phyloP scores from a whole-genome alignment of 345 rosid species.

The Gossypium anomalum region DNA sequence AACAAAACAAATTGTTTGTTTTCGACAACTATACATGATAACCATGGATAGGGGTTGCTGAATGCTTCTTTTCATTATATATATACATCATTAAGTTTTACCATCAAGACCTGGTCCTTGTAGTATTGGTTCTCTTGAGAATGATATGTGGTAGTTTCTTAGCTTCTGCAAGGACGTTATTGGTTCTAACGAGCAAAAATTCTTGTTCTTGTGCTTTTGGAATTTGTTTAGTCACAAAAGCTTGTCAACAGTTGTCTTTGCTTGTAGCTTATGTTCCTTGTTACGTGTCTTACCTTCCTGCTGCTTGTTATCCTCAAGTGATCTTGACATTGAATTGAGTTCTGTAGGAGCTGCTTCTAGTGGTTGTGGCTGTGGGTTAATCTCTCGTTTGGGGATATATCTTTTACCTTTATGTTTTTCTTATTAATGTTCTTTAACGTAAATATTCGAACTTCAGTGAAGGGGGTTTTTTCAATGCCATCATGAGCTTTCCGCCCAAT shows the following conservation, averaged over 20 bases:
- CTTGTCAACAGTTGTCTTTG: not conserved
- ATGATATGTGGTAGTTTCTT: not conserved
- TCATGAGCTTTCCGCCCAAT: conserved; percentile 85
- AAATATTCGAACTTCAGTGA: conserved; percentile 47
- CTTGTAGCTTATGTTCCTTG: not conserved
- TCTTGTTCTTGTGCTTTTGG: not conserved
- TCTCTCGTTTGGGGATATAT: not conserved
- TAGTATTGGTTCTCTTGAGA: not conserved
- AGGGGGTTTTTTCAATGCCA: conserved; percentile 94
- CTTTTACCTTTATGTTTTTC: not conserved
- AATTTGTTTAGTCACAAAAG: not conserved
- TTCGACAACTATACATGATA: not conserved
- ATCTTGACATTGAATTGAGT: not conserved
- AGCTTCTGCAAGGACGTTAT: not conserved
- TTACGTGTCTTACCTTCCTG: not conserved
- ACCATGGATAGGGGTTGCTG: not conserved
- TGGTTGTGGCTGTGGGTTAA: not conserved
- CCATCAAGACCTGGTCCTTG: no score
- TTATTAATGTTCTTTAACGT: conserved; percentile 5
- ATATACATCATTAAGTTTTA: not conserved
- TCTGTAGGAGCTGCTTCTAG: not conserved
- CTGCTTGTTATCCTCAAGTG: not conserved
- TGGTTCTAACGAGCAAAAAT: not conserved
- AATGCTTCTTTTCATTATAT: not conserved
- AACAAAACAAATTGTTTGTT: not conserved